phyloP scores from a whole-genome alignment of 192 early-diverging fungal genomes.

The Backusella sp. region DNA sequence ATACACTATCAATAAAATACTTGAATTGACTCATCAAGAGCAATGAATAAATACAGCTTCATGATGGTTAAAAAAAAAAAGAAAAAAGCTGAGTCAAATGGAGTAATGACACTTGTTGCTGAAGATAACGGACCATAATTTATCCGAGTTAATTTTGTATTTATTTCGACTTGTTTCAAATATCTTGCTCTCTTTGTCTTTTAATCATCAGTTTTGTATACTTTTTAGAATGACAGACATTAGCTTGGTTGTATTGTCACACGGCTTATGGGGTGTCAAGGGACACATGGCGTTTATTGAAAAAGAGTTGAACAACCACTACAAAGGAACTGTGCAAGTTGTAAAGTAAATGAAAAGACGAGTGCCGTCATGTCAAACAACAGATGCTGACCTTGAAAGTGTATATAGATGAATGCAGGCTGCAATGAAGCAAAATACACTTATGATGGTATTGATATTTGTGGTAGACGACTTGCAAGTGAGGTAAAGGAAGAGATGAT shows the following conservation, averaged over 20 bases:
- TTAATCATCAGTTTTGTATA: too few species aligned
- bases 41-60: too few species aligned
- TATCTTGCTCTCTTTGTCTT: too few species aligned
- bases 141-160: not conserved
- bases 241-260: not conserved
- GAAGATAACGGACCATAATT: too few species aligned
- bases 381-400: not conserved
- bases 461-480: slow-evolving; percentile 44
- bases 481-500: slow-evolving; percentile 33
- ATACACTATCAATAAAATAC: too few species aligned
- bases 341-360: not conserved
- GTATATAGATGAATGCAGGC: slow-evolving; percentile 41
- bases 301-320: not conserved
- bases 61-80: too few species aligned
- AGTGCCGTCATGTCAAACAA: too few species aligned
- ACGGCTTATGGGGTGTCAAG: slow-evolving; percentile 11
- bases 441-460: slow-evolving; percentile 59
- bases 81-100: too few species aligned
- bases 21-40: too few species aligned
- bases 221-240: not conserved
- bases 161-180: not conserved
- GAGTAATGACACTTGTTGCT: too few species aligned
- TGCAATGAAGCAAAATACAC: slow-evolving; percentile 48
- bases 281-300: slow-evolving; percentile 16
- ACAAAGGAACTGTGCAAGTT: not conserved